Evolutionary conservation across 2,329 filamentous ascomycete genomes (phyloP), one percentile per base, ranked within the genome.

Genomic region (Botrytis tulipae): DNA sequence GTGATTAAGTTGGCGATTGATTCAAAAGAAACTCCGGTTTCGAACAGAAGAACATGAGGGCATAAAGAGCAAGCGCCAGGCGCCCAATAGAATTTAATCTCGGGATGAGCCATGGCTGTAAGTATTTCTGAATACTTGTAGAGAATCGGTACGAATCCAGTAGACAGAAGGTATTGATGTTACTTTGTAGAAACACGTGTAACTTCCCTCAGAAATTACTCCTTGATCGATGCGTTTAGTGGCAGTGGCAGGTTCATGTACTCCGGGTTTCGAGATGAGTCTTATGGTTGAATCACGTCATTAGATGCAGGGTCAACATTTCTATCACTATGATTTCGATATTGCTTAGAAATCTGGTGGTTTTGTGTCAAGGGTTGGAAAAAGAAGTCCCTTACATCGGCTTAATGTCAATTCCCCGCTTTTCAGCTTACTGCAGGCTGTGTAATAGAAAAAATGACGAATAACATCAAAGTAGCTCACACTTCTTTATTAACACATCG

Each of bases 41-140:
- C 80, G 32, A 76, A 74, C 25, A 82, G 77, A 60, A 82, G 74
- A 63, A 82, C 80, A 57, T 82, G 81, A 3, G 80, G 77, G 51
- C 77, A 78, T 5, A 82, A 75, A 44, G 80, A 81, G 74, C 80
- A 82, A 12, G 81, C 76, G 59, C 77, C 78, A 3, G 80, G 76
- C 3, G 76, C 62, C 73, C 77, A 79, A 72, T 78, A 82, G 48
- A 82, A 75, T 73, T 77, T 79, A 40, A 80, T 76, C 14, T 73
- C 48, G 22, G 76, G 61, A 35, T 65, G 40, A 65, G n/a, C 20
- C 42, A 65, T 46, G 42, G 32, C n/a, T 22, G 8, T 29, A 14
- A 18, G 37, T 37, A 5, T 42, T 29, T 29, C 18, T 25, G 7
- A 10, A n/a, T 18, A 29, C 14, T 54, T 29, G 51, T 8, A 9